Evolutionary conservation across 2,329 filamentous ascomycete species (phyloP).

Genomic region (Sporothrix pallida): DNA sequence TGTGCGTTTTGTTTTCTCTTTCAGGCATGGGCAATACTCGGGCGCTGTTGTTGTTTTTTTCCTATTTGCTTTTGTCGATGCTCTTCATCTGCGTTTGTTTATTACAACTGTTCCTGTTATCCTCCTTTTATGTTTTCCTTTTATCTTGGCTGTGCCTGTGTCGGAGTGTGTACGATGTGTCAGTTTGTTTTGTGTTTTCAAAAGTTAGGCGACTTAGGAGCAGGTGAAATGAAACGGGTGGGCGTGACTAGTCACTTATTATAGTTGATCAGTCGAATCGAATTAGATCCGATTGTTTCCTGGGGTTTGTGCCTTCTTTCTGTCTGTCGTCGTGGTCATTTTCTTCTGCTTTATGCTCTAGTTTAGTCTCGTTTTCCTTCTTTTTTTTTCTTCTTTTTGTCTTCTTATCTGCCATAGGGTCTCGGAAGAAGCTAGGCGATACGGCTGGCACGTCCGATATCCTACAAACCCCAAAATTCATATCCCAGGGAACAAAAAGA

Average conservation of each 20-base stretch:
- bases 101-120: background rate
- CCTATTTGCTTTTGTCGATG: background rate
- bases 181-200: background rate
- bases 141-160: background rate
- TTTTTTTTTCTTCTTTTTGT: background rate
- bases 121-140: background rate
- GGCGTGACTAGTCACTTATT: background rate
- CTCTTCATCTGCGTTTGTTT: background rate
- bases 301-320: too few relatives aligned
- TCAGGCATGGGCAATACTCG: conserved; percentile 14
- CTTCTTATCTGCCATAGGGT: background rate
- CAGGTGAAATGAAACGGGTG: conserved; percentile 1
- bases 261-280: background rate
- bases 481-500: conserved; percentile 7
- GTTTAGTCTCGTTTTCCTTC: background rate
- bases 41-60: background rate
- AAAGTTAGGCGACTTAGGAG: conserved; percentile 14
- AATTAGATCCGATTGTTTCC: background rate
- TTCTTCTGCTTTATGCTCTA: background rate
- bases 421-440: background rate
- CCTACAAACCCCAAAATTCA: background rate
- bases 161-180: conserved; percentile 14
- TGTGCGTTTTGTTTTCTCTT: background rate
- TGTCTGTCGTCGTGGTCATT: too few relatives aligned
- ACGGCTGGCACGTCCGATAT: too few relatives aligned